phyloP scores from a whole-genome alignment of 768 basidiomycete genomes.

The Trametes villosa region DNA sequence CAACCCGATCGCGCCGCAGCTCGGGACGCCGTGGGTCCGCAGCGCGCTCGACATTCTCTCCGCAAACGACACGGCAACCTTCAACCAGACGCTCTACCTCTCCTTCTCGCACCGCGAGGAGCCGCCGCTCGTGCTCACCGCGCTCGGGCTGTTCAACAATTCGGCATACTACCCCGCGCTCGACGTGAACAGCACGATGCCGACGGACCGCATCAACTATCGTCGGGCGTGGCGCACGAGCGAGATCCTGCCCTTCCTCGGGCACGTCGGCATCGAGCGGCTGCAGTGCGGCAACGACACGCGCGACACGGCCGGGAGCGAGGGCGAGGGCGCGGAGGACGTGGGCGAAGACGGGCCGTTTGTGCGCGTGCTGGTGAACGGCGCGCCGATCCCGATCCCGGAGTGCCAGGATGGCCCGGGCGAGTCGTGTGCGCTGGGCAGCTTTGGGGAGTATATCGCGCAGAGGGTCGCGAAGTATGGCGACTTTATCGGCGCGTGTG shows the following conservation, averaged over 20 bases:
- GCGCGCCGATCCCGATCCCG: conserved; percentile 22
- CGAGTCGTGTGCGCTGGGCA: conserved; percentile 16
- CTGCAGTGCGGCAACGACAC: conserved; percentile 17
- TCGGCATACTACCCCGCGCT: conserved; percentile 22
- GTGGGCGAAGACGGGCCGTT: conserved; percentile 7
- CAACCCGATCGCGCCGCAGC: conserved; percentile 23
- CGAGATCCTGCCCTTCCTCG: conserved; percentile 22
- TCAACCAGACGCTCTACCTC: conserved; percentile 25
- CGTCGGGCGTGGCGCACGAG: conserved; percentile 25
- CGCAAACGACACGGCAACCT: conserved; percentile 16
- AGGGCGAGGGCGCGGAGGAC: neutral
- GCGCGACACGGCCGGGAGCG: neutral
- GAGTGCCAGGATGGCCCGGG: conserved; percentile 21
- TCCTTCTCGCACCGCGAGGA: conserved; percentile 29
- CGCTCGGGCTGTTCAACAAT: conserved; percentile 29
- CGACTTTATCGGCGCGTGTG: conserved; percentile 22
- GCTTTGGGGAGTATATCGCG: conserved; percentile 12
- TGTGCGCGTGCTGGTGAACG: conserved; percentile 21
- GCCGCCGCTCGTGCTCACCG: conserved; percentile 27
- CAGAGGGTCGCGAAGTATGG: conserved; percentile 14
- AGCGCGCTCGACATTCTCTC: conserved; percentile 21
- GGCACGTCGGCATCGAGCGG: conserved; percentile 22
- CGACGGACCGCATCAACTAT: conserved; percentile 27
- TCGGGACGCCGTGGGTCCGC: conserved; percentile 27
- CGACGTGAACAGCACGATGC: conserved; percentile 27